Conservation (phyloP, 495 filamentous ascomycete species). For the Daldinia concentrica region DNA sequence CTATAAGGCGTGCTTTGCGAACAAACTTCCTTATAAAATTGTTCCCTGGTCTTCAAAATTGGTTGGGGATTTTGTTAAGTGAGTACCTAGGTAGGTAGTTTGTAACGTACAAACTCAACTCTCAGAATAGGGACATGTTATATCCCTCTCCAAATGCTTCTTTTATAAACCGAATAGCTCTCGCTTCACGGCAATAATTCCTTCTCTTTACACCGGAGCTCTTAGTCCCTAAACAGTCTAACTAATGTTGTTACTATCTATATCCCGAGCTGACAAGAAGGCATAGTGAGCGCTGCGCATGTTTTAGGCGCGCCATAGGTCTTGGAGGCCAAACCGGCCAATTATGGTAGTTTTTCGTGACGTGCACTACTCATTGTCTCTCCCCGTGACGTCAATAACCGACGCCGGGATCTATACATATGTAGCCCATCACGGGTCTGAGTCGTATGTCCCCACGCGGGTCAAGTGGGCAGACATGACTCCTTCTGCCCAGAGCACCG, state of each 20-base stretch:
- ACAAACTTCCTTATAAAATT: not conserved
- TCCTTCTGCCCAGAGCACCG: not conserved
- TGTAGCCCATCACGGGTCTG: not conserved
- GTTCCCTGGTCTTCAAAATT: not conserved
- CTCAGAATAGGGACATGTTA: not conserved
- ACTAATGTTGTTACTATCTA: not conserved
- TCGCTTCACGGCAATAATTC: not conserved
- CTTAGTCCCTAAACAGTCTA: not conserved
- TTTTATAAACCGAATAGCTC: not conserved
- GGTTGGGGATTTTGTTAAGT: not conserved
- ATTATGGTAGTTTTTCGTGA: not conserved
- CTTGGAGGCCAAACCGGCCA: not conserved
- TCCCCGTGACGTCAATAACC: conserved; percentile 8
- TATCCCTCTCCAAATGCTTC: not conserved
- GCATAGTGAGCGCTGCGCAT: not conserved
- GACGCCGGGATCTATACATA: not conserved
- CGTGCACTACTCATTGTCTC: conserved; percentile 6
- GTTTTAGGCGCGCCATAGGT: not conserved
- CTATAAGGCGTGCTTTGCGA: too few species aligned
- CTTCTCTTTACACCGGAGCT: not conserved
- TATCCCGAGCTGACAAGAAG: not conserved
- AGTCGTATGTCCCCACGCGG: not conserved
- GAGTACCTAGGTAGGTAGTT: not conserved
- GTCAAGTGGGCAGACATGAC: not conserved
- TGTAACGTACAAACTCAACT: not conserved